phyloP scores from a whole-genome alignment of 208 protist genomes.

The Leishmania gerbilli region DNA sequence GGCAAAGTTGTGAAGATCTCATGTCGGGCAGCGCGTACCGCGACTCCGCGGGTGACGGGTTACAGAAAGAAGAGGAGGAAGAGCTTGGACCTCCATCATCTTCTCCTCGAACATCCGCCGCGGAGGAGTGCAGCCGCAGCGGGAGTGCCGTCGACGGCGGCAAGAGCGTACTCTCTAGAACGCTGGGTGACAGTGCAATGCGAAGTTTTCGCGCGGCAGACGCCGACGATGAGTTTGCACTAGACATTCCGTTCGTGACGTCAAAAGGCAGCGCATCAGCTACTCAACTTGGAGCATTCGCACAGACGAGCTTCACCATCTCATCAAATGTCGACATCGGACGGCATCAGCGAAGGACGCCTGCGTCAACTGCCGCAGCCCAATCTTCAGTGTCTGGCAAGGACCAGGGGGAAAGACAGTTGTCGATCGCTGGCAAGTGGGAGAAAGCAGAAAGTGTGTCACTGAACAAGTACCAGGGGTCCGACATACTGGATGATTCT shows the following conservation, averaged over 20 bases:
- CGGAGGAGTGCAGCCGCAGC: neutral
- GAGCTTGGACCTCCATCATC: slow-evolving; percentile 21
- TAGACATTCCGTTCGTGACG: slow-evolving; percentile 52
- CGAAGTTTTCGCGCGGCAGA: slow-evolving; percentile 3
- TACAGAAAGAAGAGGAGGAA: slow-evolving; percentile 55
- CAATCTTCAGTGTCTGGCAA: neutral
- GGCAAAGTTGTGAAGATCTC: neutral
- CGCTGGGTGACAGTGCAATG: neutral
- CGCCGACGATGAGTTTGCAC: slow-evolving; percentile 44
- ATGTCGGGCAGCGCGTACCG: neutral
- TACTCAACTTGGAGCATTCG: neutral
- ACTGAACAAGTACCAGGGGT: slow-evolving; percentile 25
- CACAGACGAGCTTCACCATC: neutral
- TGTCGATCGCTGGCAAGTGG: slow-evolving; percentile 16
- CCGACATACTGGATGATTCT: slow-evolving; percentile 62
- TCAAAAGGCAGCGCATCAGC: slow-evolving; percentile 10
- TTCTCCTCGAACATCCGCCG: neutral
- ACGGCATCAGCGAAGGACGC: neutral
- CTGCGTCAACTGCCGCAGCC: neutral
- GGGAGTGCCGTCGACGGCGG: neutral
- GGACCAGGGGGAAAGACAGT: neutral
- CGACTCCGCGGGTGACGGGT: neutral
- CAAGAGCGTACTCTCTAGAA: neutral
- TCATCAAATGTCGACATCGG: neutral
- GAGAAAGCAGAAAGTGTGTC: slow-evolving; percentile 17